Base-by-base conservation (phyloP, 2,329 filamentous ascomycete genomes). In the Biscogniauxia mediterranea region DNA sequence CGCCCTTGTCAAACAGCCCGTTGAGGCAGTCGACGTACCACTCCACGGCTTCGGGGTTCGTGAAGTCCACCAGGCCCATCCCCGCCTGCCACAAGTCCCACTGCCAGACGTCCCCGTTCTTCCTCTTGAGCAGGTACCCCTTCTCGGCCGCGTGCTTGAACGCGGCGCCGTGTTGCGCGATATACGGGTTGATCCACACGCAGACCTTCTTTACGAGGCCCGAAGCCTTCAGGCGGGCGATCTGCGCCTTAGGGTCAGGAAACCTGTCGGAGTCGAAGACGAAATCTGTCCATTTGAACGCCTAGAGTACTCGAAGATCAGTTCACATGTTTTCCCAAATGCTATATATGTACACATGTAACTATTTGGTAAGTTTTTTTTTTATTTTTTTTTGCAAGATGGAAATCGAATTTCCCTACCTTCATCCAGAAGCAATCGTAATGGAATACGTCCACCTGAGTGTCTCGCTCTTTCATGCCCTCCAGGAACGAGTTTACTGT, bases 351-450 rank as follows among this genome's bases (percentile, higher is more conserved):
- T 21, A 52, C 4, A n/a, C 38, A 11, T 15, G 23, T 19, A 42
- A 3, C 15, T 20, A 5, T 11, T 52, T 4, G 13, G 21, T 23
- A 7, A 17, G 19, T 17, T 3, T 21, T 25, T 52, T 25, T 13
- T n/a, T 17, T 3, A 5, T 25, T 52, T 25, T 13, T n/a, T 9
- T 23, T 13, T n/a, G 1, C 19, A 11, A 52, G 50, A 19, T 19
- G 6, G 19, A 21, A 11, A 11, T 20, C 19, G 5, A n/a, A 42
- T 15, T 6, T 9, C 23, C 64, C 66, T 54, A 70, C 69, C 60
- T 87, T 87, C 81, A 92, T 87, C 89, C 89, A 92, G 80, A 91
- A 92, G 73, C 86, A 90, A 71, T 92, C 89, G 65, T 89, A 92
- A 73, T 92, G 89, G 74, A 92, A 91, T 2, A 91, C 88, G 46